Conservation (phyloP, 176 grass and related monocot species). For the Musa schizocarpa region DNA sequence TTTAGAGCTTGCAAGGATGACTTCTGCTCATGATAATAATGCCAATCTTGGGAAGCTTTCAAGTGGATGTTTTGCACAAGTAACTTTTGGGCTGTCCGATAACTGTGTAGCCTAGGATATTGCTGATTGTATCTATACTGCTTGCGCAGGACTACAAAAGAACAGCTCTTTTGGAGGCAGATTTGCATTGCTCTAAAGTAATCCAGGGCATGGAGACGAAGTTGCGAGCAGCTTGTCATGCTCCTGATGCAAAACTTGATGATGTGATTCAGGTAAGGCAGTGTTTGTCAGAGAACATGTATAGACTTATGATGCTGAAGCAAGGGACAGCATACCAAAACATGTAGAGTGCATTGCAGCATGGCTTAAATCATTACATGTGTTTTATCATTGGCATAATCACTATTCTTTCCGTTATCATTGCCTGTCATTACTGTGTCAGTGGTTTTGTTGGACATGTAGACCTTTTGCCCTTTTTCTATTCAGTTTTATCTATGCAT, state of each 20-base stretch:
- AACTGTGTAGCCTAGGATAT: no score
- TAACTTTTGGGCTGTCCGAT: no score
- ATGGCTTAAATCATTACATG: not conserved
- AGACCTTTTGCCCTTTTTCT: no score
- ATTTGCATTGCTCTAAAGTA: constrained; percentile 67
- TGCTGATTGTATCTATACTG: not conserved
- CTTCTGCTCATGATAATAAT: no score
- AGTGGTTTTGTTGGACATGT: no score
- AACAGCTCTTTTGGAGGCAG: constrained; percentile 76
- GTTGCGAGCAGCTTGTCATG: constrained; percentile 56
- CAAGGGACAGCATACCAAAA: not conserved
- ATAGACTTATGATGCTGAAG: not conserved
- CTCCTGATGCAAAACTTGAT: constrained; percentile 67
- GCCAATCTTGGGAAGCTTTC: no score
- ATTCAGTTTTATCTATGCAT: no score
- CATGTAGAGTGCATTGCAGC: not conserved
- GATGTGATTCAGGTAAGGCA: constrained; percentile 52
- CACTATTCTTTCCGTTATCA: no score
- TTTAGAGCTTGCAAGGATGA: no score
- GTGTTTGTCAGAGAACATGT: not conserved
- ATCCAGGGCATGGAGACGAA: constrained; percentile 77
- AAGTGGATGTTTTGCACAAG: no score
- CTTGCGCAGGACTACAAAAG: constrained; percentile 74
- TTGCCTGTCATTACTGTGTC: no score
- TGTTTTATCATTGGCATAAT: not conserved